Conservation (phyloP, 495 filamentous ascomycete genomes). For the Penicillium cosmopolitanum region DNA sequence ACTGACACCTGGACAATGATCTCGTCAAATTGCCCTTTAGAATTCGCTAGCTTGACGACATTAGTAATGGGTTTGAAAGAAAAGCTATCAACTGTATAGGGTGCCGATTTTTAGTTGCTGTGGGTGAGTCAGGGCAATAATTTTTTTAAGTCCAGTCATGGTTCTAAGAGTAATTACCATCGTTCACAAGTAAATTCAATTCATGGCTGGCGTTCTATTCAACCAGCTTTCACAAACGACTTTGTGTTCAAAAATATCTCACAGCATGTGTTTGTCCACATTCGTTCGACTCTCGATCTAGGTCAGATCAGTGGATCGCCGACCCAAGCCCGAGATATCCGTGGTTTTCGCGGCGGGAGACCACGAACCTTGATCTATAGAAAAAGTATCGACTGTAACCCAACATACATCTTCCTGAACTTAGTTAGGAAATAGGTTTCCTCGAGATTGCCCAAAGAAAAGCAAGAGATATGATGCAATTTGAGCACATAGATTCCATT, state of each 20-base stretch:
- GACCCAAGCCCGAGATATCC: neutral
- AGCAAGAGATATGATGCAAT: conserved; percentile 4
- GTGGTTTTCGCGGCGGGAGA: conserved; percentile 1
- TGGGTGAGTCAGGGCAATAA: too few relatives aligned
- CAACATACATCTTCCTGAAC: neutral
- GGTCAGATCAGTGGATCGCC: conserved; percentile 5
- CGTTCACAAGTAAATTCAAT: too few relatives aligned
- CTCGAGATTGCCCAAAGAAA: neutral
- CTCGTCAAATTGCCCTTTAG: too few relatives aligned
- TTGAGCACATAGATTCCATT: neutral
- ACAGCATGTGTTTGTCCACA: neutral
- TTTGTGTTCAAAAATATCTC: neutral
- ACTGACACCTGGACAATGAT: too few relatives aligned
- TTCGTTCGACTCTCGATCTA: neutral
- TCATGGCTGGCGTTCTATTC: too few relatives aligned
- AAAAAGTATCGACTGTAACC: conserved; percentile 1
- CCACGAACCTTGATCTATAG: conserved; percentile 7
- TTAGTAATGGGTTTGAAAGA: too few relatives aligned
- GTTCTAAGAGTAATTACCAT: too few relatives aligned
- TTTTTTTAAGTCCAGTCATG: too few relatives aligned
- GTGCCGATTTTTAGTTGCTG: too few relatives aligned
- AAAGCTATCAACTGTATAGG: too few relatives aligned
- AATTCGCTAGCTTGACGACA: too few relatives aligned
- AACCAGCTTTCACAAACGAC: too few relatives aligned
- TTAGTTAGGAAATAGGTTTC: neutral